Evolutionary conservation across 176 grass and related monocot genomes (phyloP), one percentile per base, ranked within the genome.

Genomic region (Pharus latifolius): DNA sequence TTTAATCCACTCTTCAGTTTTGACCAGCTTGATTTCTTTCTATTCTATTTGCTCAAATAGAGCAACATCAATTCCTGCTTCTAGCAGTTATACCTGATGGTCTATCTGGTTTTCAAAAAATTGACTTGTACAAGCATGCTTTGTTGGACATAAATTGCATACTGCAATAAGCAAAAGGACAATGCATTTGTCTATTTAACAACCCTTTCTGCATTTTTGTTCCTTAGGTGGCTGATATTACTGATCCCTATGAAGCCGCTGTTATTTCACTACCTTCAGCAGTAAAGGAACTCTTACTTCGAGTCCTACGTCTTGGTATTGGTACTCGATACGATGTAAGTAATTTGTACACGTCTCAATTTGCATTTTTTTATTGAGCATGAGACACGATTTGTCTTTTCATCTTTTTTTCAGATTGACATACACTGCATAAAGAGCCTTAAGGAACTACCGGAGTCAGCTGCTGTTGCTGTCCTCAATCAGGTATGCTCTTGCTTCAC

Each of bases 381-480:
- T 44, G 24, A 41, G 60, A 16, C 58, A 16, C 63, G 13, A 46
- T 59, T 34, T 59, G 50, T 44, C 10, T 67, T 20, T 45, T 60
- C 44, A 59, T 59, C 32, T 73, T 67, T 68, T 45, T 83, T 53
- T 54, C 82, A 96, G 88, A 79, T 96, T 72, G 82, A 88, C 66
- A 82, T 91, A 60, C 70, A 78, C 57, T 74, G 49, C 37, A 72
- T 96, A 44, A 82, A 77, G 44, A 85, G 57, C 75, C 84, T 96
- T 59, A 85, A 63, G 46, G 82, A 83, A 29, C 78, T 96, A 69
- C 82, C 81, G 9, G 82, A 76, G 50, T 70, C 82, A 74, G 82
- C 81, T 80, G 92, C 88, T 73, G 71, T 85, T 69, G 84, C 87
- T 31, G 75, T 88, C 61, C 92, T 96, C 77, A 86, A 96, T 83